A percentile compares a stretch with the other conserved stretches of the same genome.
Evolutionary conservation across 495 filamentous ascomycete genomes (phyloP).

Genomic region (Penicillium daleae): DNA sequence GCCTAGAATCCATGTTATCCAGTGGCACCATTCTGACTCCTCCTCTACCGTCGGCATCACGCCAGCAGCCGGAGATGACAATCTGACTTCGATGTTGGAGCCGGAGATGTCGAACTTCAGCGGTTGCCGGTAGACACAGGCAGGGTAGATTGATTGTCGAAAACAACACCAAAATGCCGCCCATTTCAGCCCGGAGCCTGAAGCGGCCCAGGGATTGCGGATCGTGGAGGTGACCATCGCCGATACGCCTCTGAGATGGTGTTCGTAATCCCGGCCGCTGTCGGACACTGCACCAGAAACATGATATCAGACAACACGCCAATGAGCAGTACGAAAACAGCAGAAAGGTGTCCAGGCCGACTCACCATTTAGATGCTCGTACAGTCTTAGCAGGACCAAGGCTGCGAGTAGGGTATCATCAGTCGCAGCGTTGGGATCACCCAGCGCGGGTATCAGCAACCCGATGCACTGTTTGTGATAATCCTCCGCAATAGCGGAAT

Average conservation of each 20-base stretch:
- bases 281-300: background rate
- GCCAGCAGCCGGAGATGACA: background rate
- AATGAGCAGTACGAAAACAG: background rate
- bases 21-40: conserved; percentile 1
- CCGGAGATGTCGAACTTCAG: background rate
- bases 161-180: background rate
- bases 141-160: background rate
- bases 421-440: background rate
- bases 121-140: background rate
- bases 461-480: background rate
- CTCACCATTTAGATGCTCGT: background rate
- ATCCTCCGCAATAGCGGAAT: background rate
- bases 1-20: background rate
- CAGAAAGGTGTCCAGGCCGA: background rate
- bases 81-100: background rate
- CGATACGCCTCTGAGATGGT: background rate
- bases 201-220: background rate
- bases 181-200: background rate
- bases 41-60: background rate
- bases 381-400: background rate
- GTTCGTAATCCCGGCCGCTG: background rate
- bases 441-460: background rate
- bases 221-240: background rate
- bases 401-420: background rate
- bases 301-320: background rate